phyloP scores from a whole-genome alignment of 1,139 yeast species.

The Debaryomyces fabryi region DNA sequence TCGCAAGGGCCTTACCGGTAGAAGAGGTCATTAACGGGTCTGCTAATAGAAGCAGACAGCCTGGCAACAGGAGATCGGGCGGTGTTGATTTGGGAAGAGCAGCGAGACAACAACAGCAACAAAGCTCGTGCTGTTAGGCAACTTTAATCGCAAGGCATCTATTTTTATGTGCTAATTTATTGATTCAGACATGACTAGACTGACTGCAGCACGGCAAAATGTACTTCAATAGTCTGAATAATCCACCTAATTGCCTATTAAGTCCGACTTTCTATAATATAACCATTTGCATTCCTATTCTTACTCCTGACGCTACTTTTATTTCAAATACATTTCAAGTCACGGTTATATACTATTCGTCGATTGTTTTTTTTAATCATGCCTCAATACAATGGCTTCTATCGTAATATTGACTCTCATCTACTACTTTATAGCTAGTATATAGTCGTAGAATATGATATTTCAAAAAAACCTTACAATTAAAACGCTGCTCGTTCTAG shows the following conservation, averaged over 20 bases:
- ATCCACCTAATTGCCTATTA: neutral
- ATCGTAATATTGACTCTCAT: too few relatives aligned
- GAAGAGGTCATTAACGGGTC: slow-evolving; percentile 39
- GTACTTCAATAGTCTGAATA: too few relatives aligned
- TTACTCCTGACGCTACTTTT: neutral
- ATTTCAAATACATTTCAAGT: neutral
- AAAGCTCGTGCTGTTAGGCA: slow-evolving; percentile 32
- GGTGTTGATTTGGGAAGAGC: slow-evolving; percentile 46
- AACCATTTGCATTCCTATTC: neutral
- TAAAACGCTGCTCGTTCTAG: too few relatives aligned
- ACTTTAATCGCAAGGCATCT: neutral
- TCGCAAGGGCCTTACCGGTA: slow-evolving; percentile 48
- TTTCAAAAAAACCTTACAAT: too few relatives aligned
- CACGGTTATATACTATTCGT: neutral
- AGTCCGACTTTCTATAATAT: too few relatives aligned
- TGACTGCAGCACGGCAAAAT: too few relatives aligned
- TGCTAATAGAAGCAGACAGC: slow-evolving; percentile 29
- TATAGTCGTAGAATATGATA: neutral
- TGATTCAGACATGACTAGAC: neutral
- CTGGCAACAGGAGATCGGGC: slow-evolving; percentile 25
- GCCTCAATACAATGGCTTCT: neutral
- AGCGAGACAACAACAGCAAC: slow-evolving; percentile 26
- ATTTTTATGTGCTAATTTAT: neutral
- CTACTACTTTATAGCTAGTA: neutral
- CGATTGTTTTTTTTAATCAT: neutral